Evolutionary conservation across 352 stramenopile genomes (phyloP), one percentile per base, ranked within the genome.

Genomic region (Blastocystis sp.): DNA sequence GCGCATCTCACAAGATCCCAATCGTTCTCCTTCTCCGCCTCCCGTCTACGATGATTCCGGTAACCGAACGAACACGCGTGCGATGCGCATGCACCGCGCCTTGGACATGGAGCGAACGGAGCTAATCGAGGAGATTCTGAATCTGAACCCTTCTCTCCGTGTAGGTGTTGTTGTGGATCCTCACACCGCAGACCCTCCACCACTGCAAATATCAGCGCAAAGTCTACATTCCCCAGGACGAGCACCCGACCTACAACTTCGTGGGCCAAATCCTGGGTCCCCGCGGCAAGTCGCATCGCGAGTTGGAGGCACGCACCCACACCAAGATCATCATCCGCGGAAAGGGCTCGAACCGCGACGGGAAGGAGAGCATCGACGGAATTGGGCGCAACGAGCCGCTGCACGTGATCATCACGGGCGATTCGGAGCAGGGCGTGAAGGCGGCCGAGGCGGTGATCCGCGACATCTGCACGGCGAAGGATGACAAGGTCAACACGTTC

Each of bases 221-320:
- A 91, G 95, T 99, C 82, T 96, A 96, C 89, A 98, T 99, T 90
- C 96, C 96, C 0, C 91, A 98, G 52, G 95, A 98, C 53, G 94
- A 98, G 61, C 98, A 96, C 92, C 97, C 97, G 0, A 95, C 92
- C 2, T 99, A 99, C 92, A 99, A 99, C 91, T 99, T 99, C 90
- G 99, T 99, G 64, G 96, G 95, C 1, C 91, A 99, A 52, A 98
- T 99, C 90, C 98, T 99, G 76, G 97, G 96, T 19, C 96, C 97
- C 3, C 92, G 97, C n/a, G 97, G 96, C 11, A 98, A 98, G 89
- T 99, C 96, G 14, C 96, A 99, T 90, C 98, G 98, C 90, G 95
- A 97, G 76, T 96, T 99, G 92, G 96, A 99, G 91, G 93, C 92
- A 53, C 97, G 99, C 89, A 98, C 96, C 3, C 96, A 96, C 77